These are phyloP conservation scores for Aspergillus sp. DNA, from an alignment of 2,329 filamentous ascomycete species.

Conservation along the genomic window DNA sequence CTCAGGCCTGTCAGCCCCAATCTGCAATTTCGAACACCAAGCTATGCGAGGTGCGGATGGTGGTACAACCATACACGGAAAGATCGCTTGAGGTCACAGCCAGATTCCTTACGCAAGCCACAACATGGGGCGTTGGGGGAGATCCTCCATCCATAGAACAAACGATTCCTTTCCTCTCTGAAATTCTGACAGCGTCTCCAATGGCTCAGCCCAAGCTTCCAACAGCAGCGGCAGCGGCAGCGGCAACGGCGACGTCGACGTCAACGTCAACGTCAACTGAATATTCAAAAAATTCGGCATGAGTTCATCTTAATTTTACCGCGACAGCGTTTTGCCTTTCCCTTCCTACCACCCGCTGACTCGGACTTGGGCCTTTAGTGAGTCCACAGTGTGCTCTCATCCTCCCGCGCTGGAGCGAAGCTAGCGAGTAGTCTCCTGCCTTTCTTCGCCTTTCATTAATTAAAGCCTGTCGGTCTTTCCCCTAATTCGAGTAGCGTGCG, in stretches of 20 bases:
- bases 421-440: not conserved
- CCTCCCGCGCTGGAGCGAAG: not conserved
- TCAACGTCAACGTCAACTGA: no score
- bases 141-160: not conserved
- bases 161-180: no score
- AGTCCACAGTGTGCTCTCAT: slow-evolving; percentile 2
- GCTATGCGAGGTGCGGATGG: not conserved
- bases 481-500: slow-evolving; percentile 19
- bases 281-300: not conserved
- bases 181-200: no score
- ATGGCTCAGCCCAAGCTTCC: not conserved
- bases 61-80: not conserved
- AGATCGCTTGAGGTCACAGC: not conserved
- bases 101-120: no score
- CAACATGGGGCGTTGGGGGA: not conserved
- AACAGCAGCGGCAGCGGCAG: not conserved
- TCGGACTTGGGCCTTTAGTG: slow-evolving; percentile 13
- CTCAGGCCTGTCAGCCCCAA: not conserved
- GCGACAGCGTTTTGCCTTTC: not conserved
- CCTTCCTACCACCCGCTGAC: not conserved
- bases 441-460: slow-evolving; percentile 6
- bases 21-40: not conserved
- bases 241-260: no score
- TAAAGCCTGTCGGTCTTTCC: slow-evolving; percentile 16
- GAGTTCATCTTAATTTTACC: no score